These are phyloP conservation scores for Garcia nutans DNA, from an alignment of 345 rosid species.

Conservation along the genomic window DNA sequence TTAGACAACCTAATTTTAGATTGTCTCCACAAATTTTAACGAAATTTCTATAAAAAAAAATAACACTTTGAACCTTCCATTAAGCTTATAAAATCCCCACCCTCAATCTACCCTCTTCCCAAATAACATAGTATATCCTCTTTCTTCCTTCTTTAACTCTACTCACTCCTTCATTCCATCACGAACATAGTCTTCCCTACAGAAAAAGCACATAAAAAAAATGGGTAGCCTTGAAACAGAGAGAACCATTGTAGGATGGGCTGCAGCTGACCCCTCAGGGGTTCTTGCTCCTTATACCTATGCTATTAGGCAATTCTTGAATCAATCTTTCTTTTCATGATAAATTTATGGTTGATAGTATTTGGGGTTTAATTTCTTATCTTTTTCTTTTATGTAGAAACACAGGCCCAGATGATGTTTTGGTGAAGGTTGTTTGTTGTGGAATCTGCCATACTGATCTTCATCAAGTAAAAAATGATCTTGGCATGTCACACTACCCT, in stretches of 20 bases:
- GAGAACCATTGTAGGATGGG: constrained; percentile 48
- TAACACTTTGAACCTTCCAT: too few species aligned
- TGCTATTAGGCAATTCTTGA: constrained; percentile 38
- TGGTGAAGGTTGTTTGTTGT: constrained; percentile 44
- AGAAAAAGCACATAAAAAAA: neutral
- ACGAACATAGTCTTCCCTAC: too few species aligned
- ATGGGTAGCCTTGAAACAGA: constrained; percentile 31
- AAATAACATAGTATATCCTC: neutral
- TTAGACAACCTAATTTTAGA: too few species aligned
- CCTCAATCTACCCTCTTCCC: neutral
- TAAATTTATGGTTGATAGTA: neutral
- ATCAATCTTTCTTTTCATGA: neutral
- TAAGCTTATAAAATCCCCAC: too few species aligned
- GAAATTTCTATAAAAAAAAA: too few species aligned
- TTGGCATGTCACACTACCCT: constrained; percentile 60
- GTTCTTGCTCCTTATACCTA: constrained; percentile 52
- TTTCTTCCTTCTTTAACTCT: too few species aligned
- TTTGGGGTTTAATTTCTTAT: neutral
- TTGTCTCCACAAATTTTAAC: too few species aligned
- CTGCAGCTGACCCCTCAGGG: constrained; percentile 56
- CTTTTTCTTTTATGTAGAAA: constrained; percentile 24
- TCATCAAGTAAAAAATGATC: constrained; percentile 66
- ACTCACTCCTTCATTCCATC: too few species aligned
- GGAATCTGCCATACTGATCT: constrained; percentile 66
- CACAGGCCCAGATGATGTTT: constrained; percentile 52